Evolutionary conservation across 2,329 filamentous ascomycete genomes (phyloP).

Genomic region (Neopestalotiopsis sp.): DNA sequence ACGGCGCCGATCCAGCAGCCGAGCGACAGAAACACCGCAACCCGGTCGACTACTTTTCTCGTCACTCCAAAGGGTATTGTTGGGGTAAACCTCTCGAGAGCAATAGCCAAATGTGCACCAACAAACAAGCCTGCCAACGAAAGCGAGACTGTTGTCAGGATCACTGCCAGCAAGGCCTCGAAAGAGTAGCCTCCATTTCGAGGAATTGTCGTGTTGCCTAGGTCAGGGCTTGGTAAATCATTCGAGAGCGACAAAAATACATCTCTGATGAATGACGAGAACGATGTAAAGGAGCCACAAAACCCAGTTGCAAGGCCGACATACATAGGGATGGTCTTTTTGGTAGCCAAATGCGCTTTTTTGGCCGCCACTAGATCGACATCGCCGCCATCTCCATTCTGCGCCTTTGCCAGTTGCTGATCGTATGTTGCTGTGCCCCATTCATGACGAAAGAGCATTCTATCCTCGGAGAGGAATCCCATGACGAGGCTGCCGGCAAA

Average conservation of each 20-base stretch:
- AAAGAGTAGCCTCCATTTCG: constrained; percentile 81
- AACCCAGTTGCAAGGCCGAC: constrained; percentile 86
- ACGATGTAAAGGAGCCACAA: constrained; percentile 88
- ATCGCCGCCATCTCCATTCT: constrained; percentile 42
- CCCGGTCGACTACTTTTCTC: constrained; percentile 67
- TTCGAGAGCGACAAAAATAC: constrained; percentile 81
- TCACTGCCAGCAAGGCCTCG: constrained; percentile 77
- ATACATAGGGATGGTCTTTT: constrained; percentile 89
- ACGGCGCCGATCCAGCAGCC: constrained; percentile 81
- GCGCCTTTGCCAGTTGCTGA: constrained; percentile 38
- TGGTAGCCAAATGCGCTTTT: constrained; percentile 66
- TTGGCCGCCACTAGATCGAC: constrained; percentile 51
- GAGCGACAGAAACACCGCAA: constrained; percentile 68
- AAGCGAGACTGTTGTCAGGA: constrained; percentile 74
- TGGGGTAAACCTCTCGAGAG: constrained; percentile 62
- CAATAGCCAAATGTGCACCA: constrained; percentile 77
- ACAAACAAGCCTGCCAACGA: constrained; percentile 72
- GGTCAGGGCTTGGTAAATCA: constrained; percentile 61
- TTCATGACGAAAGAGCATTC: constrained; percentile 73
- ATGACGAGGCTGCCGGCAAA: constrained; percentile 81
- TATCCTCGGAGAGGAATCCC: constrained; percentile 84
- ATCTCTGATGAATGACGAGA: constrained; percentile 85
- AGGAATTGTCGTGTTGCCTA: constrained; percentile 42
- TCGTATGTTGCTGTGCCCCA: constrained; percentile 57
- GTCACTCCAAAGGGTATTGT: constrained; percentile 62